Percentiles rank a stretch among this genome's conserved stretches.
These are phyloP conservation scores for Rachicladosporium sp. DNA, from an alignment of 2,329 filamentous ascomycete species.

Conservation along the genomic window DNA sequence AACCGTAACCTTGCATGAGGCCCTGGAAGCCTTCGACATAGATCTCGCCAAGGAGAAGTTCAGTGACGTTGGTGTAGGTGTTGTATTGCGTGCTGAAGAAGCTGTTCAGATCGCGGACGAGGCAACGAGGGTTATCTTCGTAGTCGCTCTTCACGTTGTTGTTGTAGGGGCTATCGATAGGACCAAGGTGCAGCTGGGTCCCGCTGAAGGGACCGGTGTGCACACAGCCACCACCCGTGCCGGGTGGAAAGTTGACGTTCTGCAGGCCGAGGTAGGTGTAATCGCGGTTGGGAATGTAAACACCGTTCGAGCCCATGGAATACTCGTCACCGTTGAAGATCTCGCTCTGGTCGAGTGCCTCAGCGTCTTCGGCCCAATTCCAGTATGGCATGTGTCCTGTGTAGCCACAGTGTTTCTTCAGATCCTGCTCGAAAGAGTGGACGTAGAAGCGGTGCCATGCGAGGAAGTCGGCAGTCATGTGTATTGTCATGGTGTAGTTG, in stretches of 20 bases:
- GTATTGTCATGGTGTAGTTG: constrained; percentile 9
- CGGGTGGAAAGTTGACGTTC: constrained; percentile 39
- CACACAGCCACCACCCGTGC: constrained; percentile 42
- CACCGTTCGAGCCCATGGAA: constrained; percentile 19
- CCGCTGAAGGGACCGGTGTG: constrained; percentile 38
- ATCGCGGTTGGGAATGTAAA: constrained; percentile 6
- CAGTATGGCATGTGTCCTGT: constrained; percentile 33
- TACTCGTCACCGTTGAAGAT: constrained; percentile 42
- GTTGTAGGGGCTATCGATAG: constrained; percentile 7
- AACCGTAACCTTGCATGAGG: constrained; percentile 16
- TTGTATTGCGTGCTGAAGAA: constrained; percentile 7
- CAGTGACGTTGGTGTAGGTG: constrained; percentile 10
- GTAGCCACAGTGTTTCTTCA: constrained; percentile 27
- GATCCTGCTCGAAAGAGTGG: constrained; percentile 27
- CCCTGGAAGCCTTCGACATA: constrained; percentile 9
- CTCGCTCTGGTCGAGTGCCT: constrained; percentile 30
- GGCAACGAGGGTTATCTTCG: constrained; percentile 8
- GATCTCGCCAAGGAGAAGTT: constrained; percentile 10
- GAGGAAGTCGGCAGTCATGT: constrained; percentile 20
- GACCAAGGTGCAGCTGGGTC: constrained; percentile 15
- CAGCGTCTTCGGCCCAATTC: constrained; percentile 38
- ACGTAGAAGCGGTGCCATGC: constrained; percentile 28
- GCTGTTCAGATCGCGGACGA: constrained; percentile 23
- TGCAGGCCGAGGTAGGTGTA: constrained; percentile 28
- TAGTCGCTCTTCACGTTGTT: constrained; percentile 12